Evolutionary conservation across 176 grass and related monocot genomes (phyloP).

Genomic region (Pontederia crassipes): DNA sequence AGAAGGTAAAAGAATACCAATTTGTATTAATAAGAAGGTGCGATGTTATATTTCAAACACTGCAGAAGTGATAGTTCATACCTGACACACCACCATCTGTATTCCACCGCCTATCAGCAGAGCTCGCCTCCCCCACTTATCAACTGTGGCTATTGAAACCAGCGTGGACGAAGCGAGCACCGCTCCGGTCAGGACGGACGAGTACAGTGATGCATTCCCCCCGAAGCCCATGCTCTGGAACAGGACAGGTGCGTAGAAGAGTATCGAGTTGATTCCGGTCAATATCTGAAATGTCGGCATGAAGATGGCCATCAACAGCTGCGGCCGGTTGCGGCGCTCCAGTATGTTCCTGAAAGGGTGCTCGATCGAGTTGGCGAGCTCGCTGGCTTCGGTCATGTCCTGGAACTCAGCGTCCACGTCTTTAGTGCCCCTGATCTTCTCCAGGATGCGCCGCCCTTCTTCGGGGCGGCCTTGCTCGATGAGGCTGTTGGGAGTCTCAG

Average conservation of each 20-base stretch:
- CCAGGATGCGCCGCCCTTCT: constrained; percentile 53
- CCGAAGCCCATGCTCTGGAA: constrained; percentile 98
- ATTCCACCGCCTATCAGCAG: constrained; percentile 79
- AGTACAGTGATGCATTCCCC: constrained; percentile 55
- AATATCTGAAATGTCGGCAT: constrained; percentile 93
- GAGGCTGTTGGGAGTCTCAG: constrained; percentile 94
- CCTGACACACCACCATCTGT: constrained; percentile 87
- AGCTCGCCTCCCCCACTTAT: constrained; percentile 59
- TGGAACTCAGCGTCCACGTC: constrained; percentile 81
- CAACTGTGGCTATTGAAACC: constrained; percentile 70
- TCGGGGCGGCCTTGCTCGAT: constrained; percentile 48
- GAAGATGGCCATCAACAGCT: constrained; percentile 80
- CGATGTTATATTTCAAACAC: not conserved
- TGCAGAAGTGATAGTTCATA: not conserved
- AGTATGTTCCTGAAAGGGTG: constrained; percentile 87
- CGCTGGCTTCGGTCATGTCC: constrained; percentile 78
- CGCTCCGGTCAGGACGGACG: constrained; percentile 74
- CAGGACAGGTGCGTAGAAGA: constrained; percentile 92
- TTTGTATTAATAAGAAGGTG: not conserved
- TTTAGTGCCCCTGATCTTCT: constrained; percentile 63
- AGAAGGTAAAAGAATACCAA: not conserved
- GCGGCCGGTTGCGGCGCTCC: constrained; percentile 65
- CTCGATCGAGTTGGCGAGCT: constrained; percentile 70
- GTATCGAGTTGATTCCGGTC: constrained; percentile 86
- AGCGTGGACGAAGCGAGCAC: constrained; percentile 50